phyloP scores from a whole-genome alignment of 345 rosid species.

The Melaleuca alternifolia region DNA sequence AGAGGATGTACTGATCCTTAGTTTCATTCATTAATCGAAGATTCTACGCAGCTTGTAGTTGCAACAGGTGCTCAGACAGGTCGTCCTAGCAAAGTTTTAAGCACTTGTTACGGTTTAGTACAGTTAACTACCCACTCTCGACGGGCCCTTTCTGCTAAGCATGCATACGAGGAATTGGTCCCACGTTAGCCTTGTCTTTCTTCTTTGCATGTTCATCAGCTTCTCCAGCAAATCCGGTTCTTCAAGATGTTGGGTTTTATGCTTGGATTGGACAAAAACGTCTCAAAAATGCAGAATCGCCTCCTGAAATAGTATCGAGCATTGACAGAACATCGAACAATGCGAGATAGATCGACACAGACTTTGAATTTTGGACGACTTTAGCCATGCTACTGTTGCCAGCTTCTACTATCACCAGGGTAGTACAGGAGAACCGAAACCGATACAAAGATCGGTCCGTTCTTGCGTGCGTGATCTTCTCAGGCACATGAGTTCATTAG shows the following conservation, averaged over 20 bases:
- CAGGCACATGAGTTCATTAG: not conserved
- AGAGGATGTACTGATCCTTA: not conserved
- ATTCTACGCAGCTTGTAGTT: not conserved
- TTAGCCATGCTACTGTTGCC: not conserved
- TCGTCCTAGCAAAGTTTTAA: too few relatives aligned
- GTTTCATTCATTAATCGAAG: not conserved
- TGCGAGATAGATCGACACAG: not conserved
- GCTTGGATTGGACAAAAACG: not conserved
- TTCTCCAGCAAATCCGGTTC: not conserved
- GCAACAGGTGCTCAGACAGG: not conserved
- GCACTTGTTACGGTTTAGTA: too few relatives aligned
- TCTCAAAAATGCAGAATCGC: not conserved
- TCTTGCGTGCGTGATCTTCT: not conserved
- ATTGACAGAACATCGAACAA: not conserved
- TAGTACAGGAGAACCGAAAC: not conserved
- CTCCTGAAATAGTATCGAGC: not conserved
- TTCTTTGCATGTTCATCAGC: not conserved
- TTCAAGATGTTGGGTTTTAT: not conserved
- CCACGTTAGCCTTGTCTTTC: not conserved
- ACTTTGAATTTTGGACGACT: not conserved
- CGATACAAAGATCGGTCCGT: not conserved
- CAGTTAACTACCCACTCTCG: too few relatives aligned
- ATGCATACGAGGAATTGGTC: rapidly evolving
- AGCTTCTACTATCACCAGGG: not conserved
- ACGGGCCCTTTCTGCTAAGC: not conserved